Evolutionary conservation across 78 protist species (phyloP).

Genomic region (Cavenderia fasciculata): DNA sequence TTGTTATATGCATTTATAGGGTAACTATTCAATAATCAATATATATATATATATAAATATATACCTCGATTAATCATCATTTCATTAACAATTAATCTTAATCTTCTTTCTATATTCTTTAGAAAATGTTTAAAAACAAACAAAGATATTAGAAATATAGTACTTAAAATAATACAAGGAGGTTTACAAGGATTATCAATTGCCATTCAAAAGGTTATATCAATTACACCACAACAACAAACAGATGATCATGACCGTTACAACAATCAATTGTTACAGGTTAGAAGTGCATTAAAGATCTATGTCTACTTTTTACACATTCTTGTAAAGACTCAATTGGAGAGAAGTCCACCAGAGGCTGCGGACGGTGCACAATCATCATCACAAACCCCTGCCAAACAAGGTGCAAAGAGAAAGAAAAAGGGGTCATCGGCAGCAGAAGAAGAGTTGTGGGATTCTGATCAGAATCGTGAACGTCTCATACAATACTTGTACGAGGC

Average conservation of each 20-base stretch:
- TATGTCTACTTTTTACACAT: neutral
- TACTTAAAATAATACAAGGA: neutral
- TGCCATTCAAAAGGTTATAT: neutral
- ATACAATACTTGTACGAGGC: neutral
- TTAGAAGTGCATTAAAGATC: neutral
- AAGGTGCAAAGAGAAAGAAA: neutral
- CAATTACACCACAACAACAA: neutral
- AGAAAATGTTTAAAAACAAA: neutral
- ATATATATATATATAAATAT: neutral
- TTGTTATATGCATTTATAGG: neutral
- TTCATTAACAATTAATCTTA: neutral
- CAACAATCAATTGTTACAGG: neutral
- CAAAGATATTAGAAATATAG: conserved; percentile 34
- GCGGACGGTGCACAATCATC: neutral
- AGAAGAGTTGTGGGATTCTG: neutral
- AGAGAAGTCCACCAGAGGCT: neutral
- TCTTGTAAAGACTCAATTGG: neutral
- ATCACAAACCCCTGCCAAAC: neutral
- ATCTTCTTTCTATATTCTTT: too few species aligned
- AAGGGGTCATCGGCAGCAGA: neutral
- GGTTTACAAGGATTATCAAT: neutral
- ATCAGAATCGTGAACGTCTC: neutral
- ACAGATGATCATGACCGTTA: conserved; percentile 1
- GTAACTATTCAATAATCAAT: neutral
- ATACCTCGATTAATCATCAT: neutral